Conservation (phyloP, 495 filamentous ascomycete genomes). For the Penicillium psychrofluorescens region DNA sequence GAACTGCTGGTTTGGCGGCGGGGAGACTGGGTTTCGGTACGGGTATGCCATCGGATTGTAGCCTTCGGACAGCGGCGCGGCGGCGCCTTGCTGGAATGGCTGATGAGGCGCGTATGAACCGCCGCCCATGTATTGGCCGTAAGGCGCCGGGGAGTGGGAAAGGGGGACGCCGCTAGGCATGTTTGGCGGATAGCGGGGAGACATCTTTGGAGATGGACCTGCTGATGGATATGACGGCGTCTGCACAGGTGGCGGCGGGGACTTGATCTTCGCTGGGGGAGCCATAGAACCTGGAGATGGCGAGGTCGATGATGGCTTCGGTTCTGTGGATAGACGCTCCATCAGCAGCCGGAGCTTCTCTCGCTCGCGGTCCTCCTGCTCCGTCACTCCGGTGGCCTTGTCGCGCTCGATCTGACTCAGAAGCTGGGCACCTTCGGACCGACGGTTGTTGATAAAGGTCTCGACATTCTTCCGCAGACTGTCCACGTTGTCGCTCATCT, state of each 20-base stretch:
- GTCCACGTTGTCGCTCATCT: slow-evolving; percentile 93
- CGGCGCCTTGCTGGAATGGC: slow-evolving; percentile 40
- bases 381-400: slow-evolving; percentile 56
- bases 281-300: slow-evolving; percentile 33
- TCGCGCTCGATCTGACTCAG: slow-evolving; percentile 81
- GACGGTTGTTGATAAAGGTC: slow-evolving; percentile 88
- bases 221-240: slow-evolving; percentile 28
- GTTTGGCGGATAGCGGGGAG: slow-evolving; percentile 41
- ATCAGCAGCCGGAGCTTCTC: slow-evolving; percentile 82
- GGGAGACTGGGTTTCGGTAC: slow-evolving; percentile 39
- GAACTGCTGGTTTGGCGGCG: slow-evolving; percentile 36
- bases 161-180: slow-evolving; percentile 20
- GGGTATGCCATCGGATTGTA: slow-evolving; percentile 52
- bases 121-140: slow-evolving; percentile 31
- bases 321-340: slow-evolving; percentile 88
- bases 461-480: slow-evolving; percentile 96
- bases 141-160: slow-evolving; percentile 36
- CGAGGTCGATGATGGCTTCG: slow-evolving; percentile 37
- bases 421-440: slow-evolving; percentile 85
- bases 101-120: slow-evolving; percentile 25
- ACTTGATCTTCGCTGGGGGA: slow-evolving; percentile 31
- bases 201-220: slow-evolving; percentile 33
- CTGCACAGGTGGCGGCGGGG: slow-evolving; percentile 37
- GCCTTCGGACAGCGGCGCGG: slow-evolving; percentile 37
- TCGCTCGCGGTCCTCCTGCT: slow-evolving; percentile 77